A percentile compares a stretch with the other conserved stretches of the same genome.
These are phyloP conservation scores for Raffaelea albimanens DNA, from an alignment of 2,329 filamentous ascomycete genomes.

Conservation along the genomic window DNA sequence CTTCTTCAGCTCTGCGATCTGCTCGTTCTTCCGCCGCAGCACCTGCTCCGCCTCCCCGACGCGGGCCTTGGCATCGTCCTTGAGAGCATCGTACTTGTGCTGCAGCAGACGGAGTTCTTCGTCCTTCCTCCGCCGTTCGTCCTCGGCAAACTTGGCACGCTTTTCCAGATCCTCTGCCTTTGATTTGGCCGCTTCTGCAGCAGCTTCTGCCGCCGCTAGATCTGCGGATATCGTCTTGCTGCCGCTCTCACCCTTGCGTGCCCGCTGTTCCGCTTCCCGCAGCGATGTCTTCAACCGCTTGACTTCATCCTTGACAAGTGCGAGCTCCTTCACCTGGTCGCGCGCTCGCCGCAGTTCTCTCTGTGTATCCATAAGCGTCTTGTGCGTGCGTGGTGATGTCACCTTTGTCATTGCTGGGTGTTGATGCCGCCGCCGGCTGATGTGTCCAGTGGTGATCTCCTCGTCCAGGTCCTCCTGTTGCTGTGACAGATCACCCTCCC, in stretches of 20 bases:
- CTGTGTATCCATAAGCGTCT: conserved; percentile 41
- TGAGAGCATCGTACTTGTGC: conserved; percentile 38
- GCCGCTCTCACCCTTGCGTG: conserved; percentile 26
- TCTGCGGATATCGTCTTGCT: conserved; percentile 23
- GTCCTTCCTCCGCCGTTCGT: conserved; percentile 28
- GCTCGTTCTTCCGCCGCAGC: conserved; percentile 45
- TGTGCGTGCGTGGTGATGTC: conserved; percentile 39
- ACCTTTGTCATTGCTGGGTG: conserved; percentile 19
- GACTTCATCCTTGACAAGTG: conserved; percentile 43
- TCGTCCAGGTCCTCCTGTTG: conserved; percentile 20
- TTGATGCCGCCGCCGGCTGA: neutral
- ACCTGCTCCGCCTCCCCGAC: conserved; percentile 47
- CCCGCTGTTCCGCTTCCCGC: conserved; percentile 34
- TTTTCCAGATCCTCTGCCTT: conserved; percentile 20
- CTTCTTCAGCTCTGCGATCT: conserved; percentile 46
- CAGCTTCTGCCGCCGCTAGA: conserved; percentile 15
- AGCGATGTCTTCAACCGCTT: conserved; percentile 42
- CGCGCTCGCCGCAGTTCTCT: conserved; percentile 45
- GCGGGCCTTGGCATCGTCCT: conserved; percentile 41
- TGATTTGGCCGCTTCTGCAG: conserved; percentile 16
- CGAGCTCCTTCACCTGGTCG: conserved; percentile 42
- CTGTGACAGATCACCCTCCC: conserved; percentile 19
- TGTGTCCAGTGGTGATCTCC: conserved; percentile 19
- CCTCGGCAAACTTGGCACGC: conserved; percentile 21
- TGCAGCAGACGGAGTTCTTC: conserved; percentile 41